Evolutionary conservation across 169 alveolate species (phyloP).

Genomic region (Neospora caninum): DNA sequence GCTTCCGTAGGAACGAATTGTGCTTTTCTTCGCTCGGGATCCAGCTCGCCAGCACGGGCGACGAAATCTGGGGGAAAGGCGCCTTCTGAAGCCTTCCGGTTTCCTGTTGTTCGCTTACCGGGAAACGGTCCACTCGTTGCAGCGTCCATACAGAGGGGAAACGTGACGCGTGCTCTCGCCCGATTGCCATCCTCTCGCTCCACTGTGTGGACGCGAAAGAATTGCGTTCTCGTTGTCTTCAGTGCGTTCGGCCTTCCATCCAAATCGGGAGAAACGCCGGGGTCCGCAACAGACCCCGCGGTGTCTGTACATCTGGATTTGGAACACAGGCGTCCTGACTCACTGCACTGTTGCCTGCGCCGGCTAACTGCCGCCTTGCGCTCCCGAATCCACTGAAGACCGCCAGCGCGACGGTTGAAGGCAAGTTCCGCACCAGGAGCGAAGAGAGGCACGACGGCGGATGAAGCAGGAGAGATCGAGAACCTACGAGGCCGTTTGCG

Average conservation of each 20-base stretch:
- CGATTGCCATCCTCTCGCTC: not conserved
- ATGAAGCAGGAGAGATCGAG: not conserved
- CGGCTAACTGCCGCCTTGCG: no score
- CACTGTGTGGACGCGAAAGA: not conserved
- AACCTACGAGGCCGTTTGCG: not conserved
- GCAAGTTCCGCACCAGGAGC: not conserved
- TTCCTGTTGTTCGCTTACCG: not conserved
- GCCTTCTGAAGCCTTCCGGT: no score
- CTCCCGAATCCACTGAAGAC: no score
- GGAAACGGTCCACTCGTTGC: constrained; percentile 19
- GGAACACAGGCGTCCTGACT: not conserved
- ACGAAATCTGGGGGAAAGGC: no score
- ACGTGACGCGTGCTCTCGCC: not conserved
- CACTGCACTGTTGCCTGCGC: not conserved
- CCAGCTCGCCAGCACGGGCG: no score
- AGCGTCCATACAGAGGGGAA: constrained; percentile 19
- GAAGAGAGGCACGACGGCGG: constrained; percentile 20
- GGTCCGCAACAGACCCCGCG: not conserved
- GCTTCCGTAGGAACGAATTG: not conserved
- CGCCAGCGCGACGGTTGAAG: not conserved
- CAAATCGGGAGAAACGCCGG: not conserved
- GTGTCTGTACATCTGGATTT: not conserved
- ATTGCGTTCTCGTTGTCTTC: not conserved
- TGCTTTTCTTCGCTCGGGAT: no score
- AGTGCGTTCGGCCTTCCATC: not conserved